These are phyloP conservation scores for Striga hermonthica DNA, from an alignment of 305 asterid species.

Conservation along the genomic window DNA sequence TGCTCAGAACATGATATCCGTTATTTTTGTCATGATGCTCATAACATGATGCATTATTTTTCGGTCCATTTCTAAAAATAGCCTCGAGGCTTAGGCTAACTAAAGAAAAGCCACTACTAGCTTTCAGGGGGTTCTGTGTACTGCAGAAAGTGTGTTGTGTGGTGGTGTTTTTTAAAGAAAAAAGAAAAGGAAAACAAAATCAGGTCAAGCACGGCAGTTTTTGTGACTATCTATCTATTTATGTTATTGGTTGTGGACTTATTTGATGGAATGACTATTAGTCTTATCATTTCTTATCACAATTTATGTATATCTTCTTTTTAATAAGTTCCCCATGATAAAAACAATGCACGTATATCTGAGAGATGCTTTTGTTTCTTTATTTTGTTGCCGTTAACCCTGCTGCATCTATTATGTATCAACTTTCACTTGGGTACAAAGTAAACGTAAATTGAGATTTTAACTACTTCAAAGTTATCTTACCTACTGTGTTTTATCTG, in stretches of 20 bases:
- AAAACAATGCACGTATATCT: slow-evolving; percentile 1
- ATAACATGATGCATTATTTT: neutral
- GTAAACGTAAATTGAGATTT: neutral
- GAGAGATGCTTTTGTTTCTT: neutral
- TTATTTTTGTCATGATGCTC: neutral
- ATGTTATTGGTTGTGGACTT: too few relatives aligned
- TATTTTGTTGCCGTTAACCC: neutral
- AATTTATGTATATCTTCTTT: neutral
- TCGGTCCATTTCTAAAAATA: neutral
- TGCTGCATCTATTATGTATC: neutral
- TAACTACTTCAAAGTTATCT: too few relatives aligned
- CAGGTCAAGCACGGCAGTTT: too few relatives aligned
- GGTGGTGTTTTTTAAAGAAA: neutral
- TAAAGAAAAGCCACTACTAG: neutral
- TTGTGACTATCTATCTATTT: too few relatives aligned
- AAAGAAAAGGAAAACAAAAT: too few relatives aligned
- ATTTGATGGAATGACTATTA: neutral
- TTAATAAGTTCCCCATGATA: slow-evolving; percentile 3
- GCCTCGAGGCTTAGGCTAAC: neutral
- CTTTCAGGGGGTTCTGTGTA: neutral
- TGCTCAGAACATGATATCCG: neutral
- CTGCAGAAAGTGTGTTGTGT: neutral
- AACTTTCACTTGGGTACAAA: neutral
- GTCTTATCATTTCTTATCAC: neutral
- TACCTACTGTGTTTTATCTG: too few relatives aligned